phyloP scores from a whole-genome alignment of 148 eudicot species.

The Diospyros lotus region DNA sequence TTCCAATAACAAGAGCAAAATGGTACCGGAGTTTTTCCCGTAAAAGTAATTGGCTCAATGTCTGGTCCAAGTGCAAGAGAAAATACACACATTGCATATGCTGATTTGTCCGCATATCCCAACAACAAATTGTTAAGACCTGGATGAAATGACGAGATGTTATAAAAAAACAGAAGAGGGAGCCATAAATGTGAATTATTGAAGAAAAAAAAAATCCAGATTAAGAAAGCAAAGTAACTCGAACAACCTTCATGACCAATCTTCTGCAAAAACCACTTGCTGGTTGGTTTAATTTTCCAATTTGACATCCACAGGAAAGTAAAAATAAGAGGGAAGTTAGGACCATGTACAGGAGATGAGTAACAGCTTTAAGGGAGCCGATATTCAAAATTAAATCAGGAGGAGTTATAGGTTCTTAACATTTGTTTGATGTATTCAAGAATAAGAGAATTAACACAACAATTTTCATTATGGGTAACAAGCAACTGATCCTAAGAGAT shows the following conservation, averaged over 20 bases:
- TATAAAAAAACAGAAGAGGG: not conserved
- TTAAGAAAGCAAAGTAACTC: constrained; percentile 2
- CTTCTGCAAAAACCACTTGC: constrained; percentile 98
- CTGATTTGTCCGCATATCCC: constrained; percentile 96
- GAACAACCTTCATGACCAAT: constrained; percentile 78
- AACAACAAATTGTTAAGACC: constrained; percentile 78
- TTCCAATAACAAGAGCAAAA: not conserved
- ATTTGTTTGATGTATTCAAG: not conserved
- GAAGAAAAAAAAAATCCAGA: not conserved
- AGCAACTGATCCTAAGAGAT: not conserved
- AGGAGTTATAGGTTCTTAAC: not conserved
- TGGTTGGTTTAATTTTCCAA: constrained; percentile 30
- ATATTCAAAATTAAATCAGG: not conserved
- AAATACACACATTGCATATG: constrained; percentile 84
- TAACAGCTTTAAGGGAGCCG: not conserved
- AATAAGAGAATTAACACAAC: not conserved
- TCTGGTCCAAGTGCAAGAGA: constrained; percentile 84
- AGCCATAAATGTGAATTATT: not conserved
- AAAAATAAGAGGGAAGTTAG: constrained; percentile 16
- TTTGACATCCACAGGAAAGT: constrained; percentile 7
- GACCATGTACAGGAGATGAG: not conserved
- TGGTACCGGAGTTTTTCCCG: constrained; percentile 80
- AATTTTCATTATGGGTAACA: not conserved
- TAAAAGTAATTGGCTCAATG: constrained; percentile 73
- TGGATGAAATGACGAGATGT: constrained; percentile 17